phyloP scores from a whole-genome alignment of 2,329 filamentous ascomycete genomes.

The Aschersonia sp. region DNA sequence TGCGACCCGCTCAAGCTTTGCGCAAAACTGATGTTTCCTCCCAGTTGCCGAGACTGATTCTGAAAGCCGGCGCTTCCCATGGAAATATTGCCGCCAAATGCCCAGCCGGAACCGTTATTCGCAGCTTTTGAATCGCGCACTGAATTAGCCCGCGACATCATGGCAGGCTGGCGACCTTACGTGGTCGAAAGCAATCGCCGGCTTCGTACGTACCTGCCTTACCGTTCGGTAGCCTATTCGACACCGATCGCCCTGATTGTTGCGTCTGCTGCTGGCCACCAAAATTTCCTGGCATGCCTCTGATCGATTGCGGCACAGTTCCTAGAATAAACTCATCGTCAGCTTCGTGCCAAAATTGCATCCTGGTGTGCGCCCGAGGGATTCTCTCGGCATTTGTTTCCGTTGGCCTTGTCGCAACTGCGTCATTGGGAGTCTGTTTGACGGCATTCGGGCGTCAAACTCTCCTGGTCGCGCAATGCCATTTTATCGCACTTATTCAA shows the following conservation, averaged over 20 bases:
- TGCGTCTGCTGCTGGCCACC: slow-evolving; percentile 45
- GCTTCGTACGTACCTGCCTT: slow-evolving; percentile 39
- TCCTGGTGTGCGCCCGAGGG: no score
- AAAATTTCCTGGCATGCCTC: slow-evolving; percentile 47
- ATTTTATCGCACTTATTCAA: neutral
- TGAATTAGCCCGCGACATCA: no score
- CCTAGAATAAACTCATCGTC: slow-evolving; percentile 21
- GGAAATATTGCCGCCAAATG: slow-evolving; percentile 45
- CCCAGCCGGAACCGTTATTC: slow-evolving; percentile 43
- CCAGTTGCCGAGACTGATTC: slow-evolving; percentile 38
- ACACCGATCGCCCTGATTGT: slow-evolving; percentile 33
- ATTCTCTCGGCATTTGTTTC: no score
- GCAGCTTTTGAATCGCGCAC: slow-evolving; percentile 16
- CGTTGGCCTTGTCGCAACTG: no score
- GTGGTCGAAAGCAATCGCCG: no score
- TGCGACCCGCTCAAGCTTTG: slow-evolving; percentile 51
- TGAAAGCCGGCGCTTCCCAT: slow-evolving; percentile 43
- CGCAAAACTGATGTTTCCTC: slow-evolving; percentile 49
- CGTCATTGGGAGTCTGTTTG: no score
- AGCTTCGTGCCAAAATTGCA: neutral
- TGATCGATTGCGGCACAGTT: slow-evolving; percentile 46
- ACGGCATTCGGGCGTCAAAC: no score
- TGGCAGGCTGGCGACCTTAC: no score
- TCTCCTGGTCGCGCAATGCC: no score
- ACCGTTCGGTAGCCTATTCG: slow-evolving; percentile 48